Conservation (phyloP, 108 stramenopile genomes). For the Nannochloropsis gaditana region DNA sequence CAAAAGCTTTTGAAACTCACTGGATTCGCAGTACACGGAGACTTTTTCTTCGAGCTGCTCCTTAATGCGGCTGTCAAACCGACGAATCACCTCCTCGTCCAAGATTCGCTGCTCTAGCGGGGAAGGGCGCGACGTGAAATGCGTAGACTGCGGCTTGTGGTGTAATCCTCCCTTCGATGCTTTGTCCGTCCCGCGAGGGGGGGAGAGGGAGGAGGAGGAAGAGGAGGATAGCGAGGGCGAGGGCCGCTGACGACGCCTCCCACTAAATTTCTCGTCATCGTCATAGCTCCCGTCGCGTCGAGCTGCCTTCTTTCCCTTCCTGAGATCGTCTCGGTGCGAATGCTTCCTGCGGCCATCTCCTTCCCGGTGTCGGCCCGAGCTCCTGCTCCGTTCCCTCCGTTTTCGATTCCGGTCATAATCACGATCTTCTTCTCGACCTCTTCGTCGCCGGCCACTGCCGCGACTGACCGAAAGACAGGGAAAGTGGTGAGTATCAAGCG, state of each 20-base stretch:
- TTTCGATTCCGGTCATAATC: neutral
- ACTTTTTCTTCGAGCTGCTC: neutral
- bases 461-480: neutral
- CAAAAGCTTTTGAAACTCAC: neutral
- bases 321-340: neutral
- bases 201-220: neutral
- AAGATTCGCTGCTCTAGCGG: neutral
- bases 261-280: neutral
- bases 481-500: too few relatives aligned
- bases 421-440: neutral
- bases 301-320: neutral
- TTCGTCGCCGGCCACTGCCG: neutral
- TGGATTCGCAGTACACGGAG: neutral
- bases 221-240: neutral
- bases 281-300: neutral
- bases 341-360: neutral
- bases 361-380: neutral
- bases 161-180: neutral
- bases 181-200: neutral
- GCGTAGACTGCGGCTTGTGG: neutral
- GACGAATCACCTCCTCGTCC: neutral
- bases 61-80: constrained; percentile 5
- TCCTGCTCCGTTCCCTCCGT: neutral
- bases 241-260: constrained; percentile 9
- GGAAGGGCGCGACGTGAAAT: neutral